Percentiles rank a stretch among this genome's conserved stretches.
Conservation (phyloP, 345 rosid genomes). For the Eutrema heterophyllum region DNA sequence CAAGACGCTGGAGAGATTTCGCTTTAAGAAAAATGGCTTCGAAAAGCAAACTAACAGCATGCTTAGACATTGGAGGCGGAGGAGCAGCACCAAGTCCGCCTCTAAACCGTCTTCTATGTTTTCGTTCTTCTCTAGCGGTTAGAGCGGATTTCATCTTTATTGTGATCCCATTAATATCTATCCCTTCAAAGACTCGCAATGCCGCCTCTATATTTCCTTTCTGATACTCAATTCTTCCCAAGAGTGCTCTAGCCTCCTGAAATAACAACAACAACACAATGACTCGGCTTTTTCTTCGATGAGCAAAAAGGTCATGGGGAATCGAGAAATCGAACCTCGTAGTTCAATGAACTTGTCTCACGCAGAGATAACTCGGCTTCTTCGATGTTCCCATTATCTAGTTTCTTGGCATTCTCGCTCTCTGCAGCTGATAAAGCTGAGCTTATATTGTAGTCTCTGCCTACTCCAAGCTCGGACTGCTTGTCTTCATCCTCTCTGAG, state of each 20-base stretch:
- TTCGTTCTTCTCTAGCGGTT: constrained; percentile 45
- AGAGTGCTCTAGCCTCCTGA: constrained; percentile 83
- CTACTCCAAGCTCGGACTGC: constrained; percentile 39
- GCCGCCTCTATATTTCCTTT: constrained; percentile 80
- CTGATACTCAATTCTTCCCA: constrained; percentile 86
- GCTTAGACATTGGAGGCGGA: constrained; percentile 52
- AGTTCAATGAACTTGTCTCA: constrained; percentile 67
- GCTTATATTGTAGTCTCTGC: constrained; percentile 33
- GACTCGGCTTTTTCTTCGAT: background rate
- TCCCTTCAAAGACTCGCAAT: constrained; percentile 82
- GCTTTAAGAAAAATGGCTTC: constrained; percentile 85
- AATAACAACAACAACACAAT: constrained; percentile 10
- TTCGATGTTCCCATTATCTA: constrained; percentile 58
- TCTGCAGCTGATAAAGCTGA: constrained; percentile 38
- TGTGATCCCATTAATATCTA: constrained; percentile 61
- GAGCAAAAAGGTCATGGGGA: background rate
- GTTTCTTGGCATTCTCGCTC: constrained; percentile 39
- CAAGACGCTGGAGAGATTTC: constrained; percentile 66
- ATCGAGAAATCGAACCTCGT: constrained; percentile 42
- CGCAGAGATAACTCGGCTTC: constrained; percentile 83
- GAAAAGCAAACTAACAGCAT: constrained; percentile 63
- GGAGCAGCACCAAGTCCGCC: constrained; percentile 35
- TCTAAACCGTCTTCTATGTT: constrained; percentile 44
- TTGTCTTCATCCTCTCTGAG: constrained; percentile 39
- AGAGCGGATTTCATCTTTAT: constrained; percentile 58